Base-by-base conservation (phyloP, 306 rosid species). In the Delonix regia region DNA sequence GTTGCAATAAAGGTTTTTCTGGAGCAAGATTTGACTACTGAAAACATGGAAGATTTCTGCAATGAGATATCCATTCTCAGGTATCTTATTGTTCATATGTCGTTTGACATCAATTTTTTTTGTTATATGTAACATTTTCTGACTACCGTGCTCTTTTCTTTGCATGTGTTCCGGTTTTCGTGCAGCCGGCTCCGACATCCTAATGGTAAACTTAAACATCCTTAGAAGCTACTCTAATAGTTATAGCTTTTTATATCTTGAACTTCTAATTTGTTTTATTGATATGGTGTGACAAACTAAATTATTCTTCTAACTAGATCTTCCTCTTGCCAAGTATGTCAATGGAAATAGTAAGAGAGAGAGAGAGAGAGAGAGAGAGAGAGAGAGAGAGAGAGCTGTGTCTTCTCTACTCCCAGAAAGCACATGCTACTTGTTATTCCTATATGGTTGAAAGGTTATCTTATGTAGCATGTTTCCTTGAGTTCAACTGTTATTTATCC, bases 141-240 rank as follows among this genome's bases (percentile, higher is more conserved):
- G 78, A 90, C 80, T 24, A 47, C 30, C 27, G 6, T 39, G 22
- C 21, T 68, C 78, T 63, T 39, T 55, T 34, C 64, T 68, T 71
- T 39, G 49, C 25, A 78, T 67, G 28, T 53, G 41, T 34, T 71
- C 36, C 70, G 74, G 22, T 77, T 81, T 82, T 70, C 70, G 30
- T 87, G 77, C 86, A 96, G 98, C 85, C 98, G 97, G 73, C 98
- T 96, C 77, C 92, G 98, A 79, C 99, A 96, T 89, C 99, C 99
- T 68, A 93, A 93, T 83, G 99, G 99, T 96, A 93, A 74, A 74
- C 55, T 63, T 79, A 34, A 33, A 59, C 78, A 59, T 76, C 79
- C 61, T 73, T 57, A n/a, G 74, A 63, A n/a, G 75, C 60, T 81
- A 34, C 73, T 61, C 42, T 41, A 75, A 55, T 68, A 81, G 44